Evolutionary conservation across 768 basidiomycete species (phyloP).

Genomic region (Psilocybe cyanescens): DNA sequence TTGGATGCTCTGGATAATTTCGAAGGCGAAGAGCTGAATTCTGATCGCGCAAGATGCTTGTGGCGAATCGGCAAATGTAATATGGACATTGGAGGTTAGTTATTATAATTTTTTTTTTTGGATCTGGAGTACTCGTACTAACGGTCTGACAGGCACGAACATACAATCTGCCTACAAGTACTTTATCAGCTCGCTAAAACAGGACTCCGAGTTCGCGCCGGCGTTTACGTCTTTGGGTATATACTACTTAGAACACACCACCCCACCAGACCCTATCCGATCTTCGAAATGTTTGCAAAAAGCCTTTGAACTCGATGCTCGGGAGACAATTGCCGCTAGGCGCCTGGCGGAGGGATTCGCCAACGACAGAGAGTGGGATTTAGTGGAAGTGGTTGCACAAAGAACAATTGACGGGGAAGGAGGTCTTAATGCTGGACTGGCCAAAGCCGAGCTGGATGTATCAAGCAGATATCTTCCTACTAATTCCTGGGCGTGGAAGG

Average conservation of each 20-base stretch:
- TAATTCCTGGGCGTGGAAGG: conserved; percentile 99
- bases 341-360: conserved; percentile 89
- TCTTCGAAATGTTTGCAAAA: conserved; percentile 98
- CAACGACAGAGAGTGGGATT: conserved; percentile 92
- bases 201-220: conserved; percentile 77
- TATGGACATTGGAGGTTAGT: conserved; percentile 74
- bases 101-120: not conserved
- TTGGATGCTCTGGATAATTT: conserved; percentile 45
- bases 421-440: conserved; percentile 64
- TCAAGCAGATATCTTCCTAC: conserved; percentile 66
- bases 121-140: conserved; percentile 1
- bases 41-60: conserved; percentile 76
- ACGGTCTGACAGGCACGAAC: conserved; percentile 38
- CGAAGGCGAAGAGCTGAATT: conserved; percentile 50
- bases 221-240: conserved; percentile 93
- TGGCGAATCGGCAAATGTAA: conserved; percentile 84
- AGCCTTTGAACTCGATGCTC: conserved; percentile 94
- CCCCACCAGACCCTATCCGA: conserved; percentile 79
- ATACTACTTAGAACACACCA: conserved; percentile 75
- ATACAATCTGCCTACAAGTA: conserved; percentile 73
- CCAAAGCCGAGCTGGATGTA: conserved; percentile 34
- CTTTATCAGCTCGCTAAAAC: conserved; percentile 83
- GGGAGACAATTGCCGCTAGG: conserved; percentile 84
- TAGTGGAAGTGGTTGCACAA: conserved; percentile 92
- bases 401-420: conserved; percentile 95